Evolutionary conservation across 2,329 filamentous ascomycete genomes (phyloP).

Genomic region (Cordyceps cateniannulata): DNA sequence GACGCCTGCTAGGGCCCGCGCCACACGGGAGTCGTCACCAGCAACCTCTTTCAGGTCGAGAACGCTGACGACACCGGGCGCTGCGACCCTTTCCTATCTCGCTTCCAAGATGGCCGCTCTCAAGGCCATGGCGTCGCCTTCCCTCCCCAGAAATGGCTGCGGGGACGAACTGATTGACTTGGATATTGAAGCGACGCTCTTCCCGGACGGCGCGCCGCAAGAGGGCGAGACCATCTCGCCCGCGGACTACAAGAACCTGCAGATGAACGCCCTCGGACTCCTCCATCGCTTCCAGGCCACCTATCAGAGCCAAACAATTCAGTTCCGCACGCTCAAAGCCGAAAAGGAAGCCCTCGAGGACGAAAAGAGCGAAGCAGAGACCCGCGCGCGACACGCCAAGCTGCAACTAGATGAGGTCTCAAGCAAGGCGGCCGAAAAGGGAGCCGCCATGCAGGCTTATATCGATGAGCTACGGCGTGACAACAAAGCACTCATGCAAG

Average conservation of each 20-base stretch:
- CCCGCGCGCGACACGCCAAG: slow-evolving; percentile 47
- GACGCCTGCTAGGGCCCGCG: slow-evolving; percentile 3
- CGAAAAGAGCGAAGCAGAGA: slow-evolving; percentile 50
- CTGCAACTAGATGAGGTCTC: slow-evolving; percentile 56
- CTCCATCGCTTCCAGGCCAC: slow-evolving; percentile 51
- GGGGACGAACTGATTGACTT: slow-evolving; percentile 51
- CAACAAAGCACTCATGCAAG: slow-evolving; percentile 38
- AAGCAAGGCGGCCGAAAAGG: slow-evolving; percentile 45
- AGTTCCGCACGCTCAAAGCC: slow-evolving; percentile 43
- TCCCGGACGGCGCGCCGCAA: slow-evolving; percentile 35
- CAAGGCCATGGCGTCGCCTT: slow-evolving; percentile 21
- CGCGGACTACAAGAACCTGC: slow-evolving; percentile 55
- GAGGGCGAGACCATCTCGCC: slow-evolving; percentile 50
- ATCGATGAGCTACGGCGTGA: slow-evolving; percentile 46
- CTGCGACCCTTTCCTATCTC: slow-evolving; percentile 40
- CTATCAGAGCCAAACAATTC: slow-evolving; percentile 46
- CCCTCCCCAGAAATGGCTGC: slow-evolving; percentile 20
- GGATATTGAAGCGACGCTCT: slow-evolving; percentile 49
- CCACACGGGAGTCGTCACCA: slow-evolving; percentile 9
- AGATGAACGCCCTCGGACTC: slow-evolving; percentile 48
- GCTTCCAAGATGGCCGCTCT: slow-evolving; percentile 39
- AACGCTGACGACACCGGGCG: slow-evolving; percentile 11
- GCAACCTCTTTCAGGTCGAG: slow-evolving; percentile 23
- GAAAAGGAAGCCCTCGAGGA: slow-evolving; percentile 50
- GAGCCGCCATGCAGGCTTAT: slow-evolving; percentile 43